Evolutionary conservation across 164 flowering plant species (phyloP).

Genomic region (Saururus chinensis): DNA sequence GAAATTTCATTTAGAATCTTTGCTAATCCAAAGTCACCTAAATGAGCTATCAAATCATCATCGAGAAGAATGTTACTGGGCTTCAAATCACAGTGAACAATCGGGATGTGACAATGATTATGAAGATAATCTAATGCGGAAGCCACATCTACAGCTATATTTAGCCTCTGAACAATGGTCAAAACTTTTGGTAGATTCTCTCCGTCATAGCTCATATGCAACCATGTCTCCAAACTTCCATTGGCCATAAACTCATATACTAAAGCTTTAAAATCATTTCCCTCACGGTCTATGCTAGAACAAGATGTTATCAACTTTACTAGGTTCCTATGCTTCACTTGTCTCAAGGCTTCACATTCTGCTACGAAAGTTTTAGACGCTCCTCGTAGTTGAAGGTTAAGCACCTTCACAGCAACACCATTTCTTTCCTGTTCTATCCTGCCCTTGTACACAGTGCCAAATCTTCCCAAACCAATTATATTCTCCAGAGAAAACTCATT

Average conservation of each 20-base stretch:
- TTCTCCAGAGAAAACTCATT: background rate
- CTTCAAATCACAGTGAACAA: background rate
- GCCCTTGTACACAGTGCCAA: background rate
- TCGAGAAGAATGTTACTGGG: background rate
- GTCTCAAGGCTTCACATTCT: background rate
- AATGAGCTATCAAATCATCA: background rate
- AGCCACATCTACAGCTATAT: background rate
- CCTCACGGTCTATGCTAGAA: background rate
- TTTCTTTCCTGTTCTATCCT: background rate
- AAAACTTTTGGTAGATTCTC: background rate
- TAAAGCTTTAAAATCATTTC: background rate
- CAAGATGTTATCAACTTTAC: background rate
- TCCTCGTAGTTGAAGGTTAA: background rate
- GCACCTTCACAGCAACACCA: background rate
- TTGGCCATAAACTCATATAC: background rate
- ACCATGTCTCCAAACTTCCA: background rate
- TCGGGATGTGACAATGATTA: background rate
- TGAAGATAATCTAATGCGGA: background rate
- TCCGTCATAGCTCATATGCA: background rate
- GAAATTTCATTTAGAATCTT: background rate
- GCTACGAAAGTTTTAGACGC: background rate
- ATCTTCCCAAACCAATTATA: background rate
- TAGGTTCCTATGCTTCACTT: background rate
- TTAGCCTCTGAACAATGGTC: background rate
- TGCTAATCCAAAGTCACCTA: background rate